Evolutionary conservation across 1,284 basidiomycete species (phyloP).

Genomic region (Dichomitus squalens): DNA sequence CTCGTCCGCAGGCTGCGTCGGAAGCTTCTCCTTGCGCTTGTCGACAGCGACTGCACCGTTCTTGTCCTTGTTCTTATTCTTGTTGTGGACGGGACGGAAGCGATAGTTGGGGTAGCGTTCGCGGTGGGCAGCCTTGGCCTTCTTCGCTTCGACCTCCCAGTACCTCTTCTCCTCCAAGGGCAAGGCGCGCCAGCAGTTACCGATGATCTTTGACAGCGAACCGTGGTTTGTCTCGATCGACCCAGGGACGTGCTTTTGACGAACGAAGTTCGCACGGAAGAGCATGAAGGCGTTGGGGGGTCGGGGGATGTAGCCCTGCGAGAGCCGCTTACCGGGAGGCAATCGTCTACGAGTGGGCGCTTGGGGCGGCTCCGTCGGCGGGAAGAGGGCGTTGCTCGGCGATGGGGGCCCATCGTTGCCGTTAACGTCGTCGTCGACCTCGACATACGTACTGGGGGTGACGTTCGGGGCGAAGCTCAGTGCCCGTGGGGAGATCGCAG

Average conservation of each 20-base stretch:
- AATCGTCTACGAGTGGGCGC: constrained; percentile 43
- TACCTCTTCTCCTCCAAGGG: constrained; percentile 65
- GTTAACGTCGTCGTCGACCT: constrained; percentile 41
- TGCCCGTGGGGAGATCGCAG: constrained; percentile 45
- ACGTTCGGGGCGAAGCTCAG: constrained; percentile 76
- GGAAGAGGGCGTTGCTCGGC: constrained; percentile 38
- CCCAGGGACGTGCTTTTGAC: constrained; percentile 79
- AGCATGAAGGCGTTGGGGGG: constrained; percentile 95
- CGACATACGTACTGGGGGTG: constrained; percentile 63
- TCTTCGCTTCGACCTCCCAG: constrained; percentile 68
- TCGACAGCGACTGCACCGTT: constrained; percentile 24
- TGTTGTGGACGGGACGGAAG: constrained; percentile 70
- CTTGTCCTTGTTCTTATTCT: constrained; percentile 48
- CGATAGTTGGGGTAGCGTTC: constrained; percentile 67
- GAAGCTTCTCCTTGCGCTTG: constrained; percentile 29
- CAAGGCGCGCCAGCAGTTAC: constrained; percentile 69
- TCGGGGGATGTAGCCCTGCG: constrained; percentile 77
- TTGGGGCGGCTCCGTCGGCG: constrained; percentile 31
- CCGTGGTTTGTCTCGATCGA: constrained; percentile 85
- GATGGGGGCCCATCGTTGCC: constrained; percentile 25
- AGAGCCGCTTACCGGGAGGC: constrained; percentile 59
- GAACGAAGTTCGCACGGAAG: constrained; percentile 87
- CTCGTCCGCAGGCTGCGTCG: constrained; percentile 46
- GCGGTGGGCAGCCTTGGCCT: constrained; percentile 69
- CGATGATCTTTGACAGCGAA: constrained; percentile 74